Evolutionary conservation across 73 alveolate species (phyloP), one percentile per base, ranked within the genome.

Genomic region (Chromera velia): DNA sequence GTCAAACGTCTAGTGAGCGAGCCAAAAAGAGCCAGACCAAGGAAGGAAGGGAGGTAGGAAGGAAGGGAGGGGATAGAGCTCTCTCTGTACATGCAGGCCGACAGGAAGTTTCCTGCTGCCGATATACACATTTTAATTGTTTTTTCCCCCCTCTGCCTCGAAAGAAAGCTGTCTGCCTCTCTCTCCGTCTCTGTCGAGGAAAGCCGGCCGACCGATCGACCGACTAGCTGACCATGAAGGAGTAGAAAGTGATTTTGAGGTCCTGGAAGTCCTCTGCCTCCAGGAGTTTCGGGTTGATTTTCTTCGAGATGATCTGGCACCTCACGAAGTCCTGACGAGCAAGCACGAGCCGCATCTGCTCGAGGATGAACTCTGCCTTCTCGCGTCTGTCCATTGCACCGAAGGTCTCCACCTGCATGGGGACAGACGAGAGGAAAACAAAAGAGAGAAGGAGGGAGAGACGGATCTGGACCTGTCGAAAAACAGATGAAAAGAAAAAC

Each of bases 321-420:
- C 95, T 28, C 28, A 90, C 89, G 74, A 48, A 90, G 84, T 90
- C 95, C 30, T 86, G 81, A 70, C 91, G 83, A 26, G 67, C 79
- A 29, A 90, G 83, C 68, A 90, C 90, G 24, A 87, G 75, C 34
- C 81, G 69, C 89, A 90, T 90, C 80, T 90, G 93, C 73, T 87
- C 84, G 40, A 90, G 87, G 48, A 90, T 90, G 84, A 82, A 90
- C 76, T 90, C 93, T 27, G 88, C 91, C 80, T 90, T 90, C 72
- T 90, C 91, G 63, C 82, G 81, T 66, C 72, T 84, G 62, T 90
- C 91, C 83, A 90, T 76, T 13, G 95, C 87, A 24, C 95, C 93
- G 75, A 84, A 90, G 29, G 95, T 89, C 70, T 90, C 95, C 49
- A 90, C 79, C 84, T 90, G 87, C 24, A 13, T 4, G 13, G 13